A percentile compares a stretch with the other conserved stretches of the same genome.
Evolutionary conservation across 1,284 basidiomycete species (phyloP).

Genomic region (Thelephora terrestris): DNA sequence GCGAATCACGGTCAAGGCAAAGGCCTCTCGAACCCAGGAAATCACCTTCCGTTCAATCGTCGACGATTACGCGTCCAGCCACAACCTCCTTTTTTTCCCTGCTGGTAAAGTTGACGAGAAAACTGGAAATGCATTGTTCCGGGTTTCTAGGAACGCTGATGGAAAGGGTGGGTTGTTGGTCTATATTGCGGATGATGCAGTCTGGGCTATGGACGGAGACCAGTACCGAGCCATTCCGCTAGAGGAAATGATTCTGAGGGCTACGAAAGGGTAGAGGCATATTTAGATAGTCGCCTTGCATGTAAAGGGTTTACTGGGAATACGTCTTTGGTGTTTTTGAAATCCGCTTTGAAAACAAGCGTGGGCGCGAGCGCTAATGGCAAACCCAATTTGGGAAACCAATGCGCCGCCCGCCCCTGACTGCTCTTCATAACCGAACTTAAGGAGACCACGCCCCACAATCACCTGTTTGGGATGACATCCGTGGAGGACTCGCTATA

Average conservation of each 20-base stretch:
- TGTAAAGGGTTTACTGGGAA: too few species aligned
- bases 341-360: too few species aligned
- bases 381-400: too few species aligned
- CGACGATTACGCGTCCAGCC: slow-evolving; percentile 74
- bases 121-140: slow-evolving; percentile 81
- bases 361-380: too few species aligned
- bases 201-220: slow-evolving; percentile 61
- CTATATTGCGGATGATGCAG: slow-evolving; percentile 82
- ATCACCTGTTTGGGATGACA: too few species aligned
- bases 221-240: slow-evolving; percentile 54
- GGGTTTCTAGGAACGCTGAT: slow-evolving; percentile 67
- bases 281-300: neutral
- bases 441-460: too few species aligned
- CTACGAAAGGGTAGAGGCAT: slow-evolving; percentile 21
- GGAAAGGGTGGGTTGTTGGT: slow-evolving; percentile 79
- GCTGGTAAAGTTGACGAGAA: slow-evolving; percentile 72
- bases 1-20: slow-evolving; percentile 23
- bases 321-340: slow-evolving; percentile 63
- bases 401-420: too few species aligned
- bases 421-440: too few species aligned
- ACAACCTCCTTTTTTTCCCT: slow-evolving; percentile 85
- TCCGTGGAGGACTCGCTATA: too few species aligned
- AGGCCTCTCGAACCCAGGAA: slow-evolving; percentile 46
- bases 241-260: slow-evolving; percentile 63
- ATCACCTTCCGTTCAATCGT: slow-evolving; percentile 89